phyloP scores from a whole-genome alignment of 1,139 yeast genomes.

The Kurtzmaniella quercitrusa region DNA sequence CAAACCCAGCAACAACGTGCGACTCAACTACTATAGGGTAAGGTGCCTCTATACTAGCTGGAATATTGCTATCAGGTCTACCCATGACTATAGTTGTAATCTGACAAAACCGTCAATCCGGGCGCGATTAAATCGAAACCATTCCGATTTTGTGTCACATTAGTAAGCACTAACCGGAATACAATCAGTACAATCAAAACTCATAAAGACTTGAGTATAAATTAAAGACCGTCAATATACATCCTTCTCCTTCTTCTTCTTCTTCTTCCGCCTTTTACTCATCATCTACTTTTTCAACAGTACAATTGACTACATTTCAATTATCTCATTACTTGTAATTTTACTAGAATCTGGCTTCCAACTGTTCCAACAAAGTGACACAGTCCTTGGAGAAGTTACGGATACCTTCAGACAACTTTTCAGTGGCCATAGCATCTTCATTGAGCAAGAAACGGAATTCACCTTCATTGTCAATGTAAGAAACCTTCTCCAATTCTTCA shows the following conservation, averaged over 20 bases:
- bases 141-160: neutral
- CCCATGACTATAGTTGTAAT: constrained; percentile 12
- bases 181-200: too few relatives aligned
- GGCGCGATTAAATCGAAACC: neutral
- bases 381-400: constrained; percentile 96
- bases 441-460: constrained; percentile 86
- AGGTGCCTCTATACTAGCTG: constrained; percentile 51
- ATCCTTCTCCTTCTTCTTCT: too few relatives aligned
- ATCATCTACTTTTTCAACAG: neutral
- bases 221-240: too few relatives aligned
- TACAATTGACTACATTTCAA: neutral
- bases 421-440: constrained; percentile 98
- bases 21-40: constrained; percentile 62
- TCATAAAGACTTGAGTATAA: too few relatives aligned
- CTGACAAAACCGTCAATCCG: neutral
- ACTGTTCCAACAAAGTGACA: constrained; percentile 71
- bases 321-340: neutral
- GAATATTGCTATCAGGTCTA: constrained; percentile 33
- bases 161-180: neutral
- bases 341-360: constrained; percentile 63
- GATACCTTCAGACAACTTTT: constrained; percentile 96
- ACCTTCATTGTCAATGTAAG: constrained; percentile 82
- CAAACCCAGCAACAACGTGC: constrained; percentile 80
- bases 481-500: constrained; percentile 62
- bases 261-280: neutral